A percentile compares a stretch with the other conserved stretches of the same genome.
Conservation (phyloP, 345 rosid genomes). For the Chamaenerion angustifolium region DNA sequence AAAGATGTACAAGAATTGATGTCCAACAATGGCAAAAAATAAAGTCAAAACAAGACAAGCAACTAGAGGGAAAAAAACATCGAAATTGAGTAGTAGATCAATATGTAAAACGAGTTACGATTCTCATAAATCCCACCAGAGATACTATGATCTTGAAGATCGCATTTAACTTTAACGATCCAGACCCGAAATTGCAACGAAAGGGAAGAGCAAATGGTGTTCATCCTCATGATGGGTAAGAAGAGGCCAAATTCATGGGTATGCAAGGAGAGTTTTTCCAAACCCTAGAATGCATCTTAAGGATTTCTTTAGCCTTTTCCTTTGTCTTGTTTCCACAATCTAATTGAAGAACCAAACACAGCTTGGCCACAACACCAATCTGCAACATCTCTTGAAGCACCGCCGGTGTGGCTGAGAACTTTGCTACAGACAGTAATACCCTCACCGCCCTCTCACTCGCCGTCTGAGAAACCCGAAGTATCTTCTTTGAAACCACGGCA, state of each 20-base stretch:
- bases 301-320: conserved; percentile 30
- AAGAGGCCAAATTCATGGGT: conserved; percentile 16
- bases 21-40: too few species aligned
- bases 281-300: conserved; percentile 22
- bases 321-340: conserved; percentile 18
- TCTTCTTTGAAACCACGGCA: conserved; percentile 29
- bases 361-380: conserved; percentile 24
- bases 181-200: too few species aligned
- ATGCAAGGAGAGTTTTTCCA: conserved; percentile 36
- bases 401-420: conserved; percentile 18
- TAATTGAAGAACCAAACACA: conserved; percentile 27
- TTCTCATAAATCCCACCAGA: too few species aligned
- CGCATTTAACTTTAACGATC: too few species aligned
- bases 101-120: too few species aligned
- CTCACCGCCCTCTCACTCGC: conserved; percentile 32
- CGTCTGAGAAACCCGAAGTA: conserved; percentile 24
- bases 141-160: too few species aligned
- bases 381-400: conserved; percentile 33
- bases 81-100: too few species aligned
- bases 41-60: neutral
- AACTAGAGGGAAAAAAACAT: too few species aligned
- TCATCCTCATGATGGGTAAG: conserved; percentile 17
- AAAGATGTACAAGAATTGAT: too few species aligned
- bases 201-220: too few species aligned
- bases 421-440: conserved; percentile 19